Percentiles rank a stretch among this genome's conserved stretches.
These are phyloP conservation scores for Monosporascus ibericus DNA, from an alignment of 2,329 filamentous ascomycete species.

Conservation along the genomic window DNA sequence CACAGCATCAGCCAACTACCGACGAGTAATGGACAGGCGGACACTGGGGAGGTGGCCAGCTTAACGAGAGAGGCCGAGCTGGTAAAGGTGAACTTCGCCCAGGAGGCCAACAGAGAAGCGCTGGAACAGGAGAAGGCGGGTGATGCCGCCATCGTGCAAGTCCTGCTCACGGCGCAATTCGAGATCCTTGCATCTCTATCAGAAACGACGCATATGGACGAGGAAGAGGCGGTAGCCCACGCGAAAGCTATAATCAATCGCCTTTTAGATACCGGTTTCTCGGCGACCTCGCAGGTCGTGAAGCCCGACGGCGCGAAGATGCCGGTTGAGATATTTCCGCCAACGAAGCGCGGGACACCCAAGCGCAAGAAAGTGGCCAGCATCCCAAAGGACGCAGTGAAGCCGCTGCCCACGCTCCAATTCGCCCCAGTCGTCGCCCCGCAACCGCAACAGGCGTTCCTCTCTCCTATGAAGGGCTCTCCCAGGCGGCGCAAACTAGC, in stretches of 20 bases:
- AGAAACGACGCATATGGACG: slow-evolving; percentile 74
- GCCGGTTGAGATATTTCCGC: slow-evolving; percentile 61
- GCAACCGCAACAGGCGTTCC: slow-evolving; percentile 31
- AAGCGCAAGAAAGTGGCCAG: slow-evolving; percentile 58
- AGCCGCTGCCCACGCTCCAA: slow-evolving; percentile 38
- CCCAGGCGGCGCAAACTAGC: slow-evolving; percentile 71
- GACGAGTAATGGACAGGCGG: slow-evolving; percentile 58
- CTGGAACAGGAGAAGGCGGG: slow-evolving; percentile 78
- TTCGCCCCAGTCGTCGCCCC: slow-evolving; percentile 28
- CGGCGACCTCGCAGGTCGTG: slow-evolving; percentile 74
- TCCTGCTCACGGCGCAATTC: slow-evolving; percentile 83
- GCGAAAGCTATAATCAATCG: slow-evolving; percentile 73
- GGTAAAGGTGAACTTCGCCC: slow-evolving; percentile 73
- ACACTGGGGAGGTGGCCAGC: slow-evolving; percentile 62
- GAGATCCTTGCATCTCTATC: slow-evolving; percentile 81
- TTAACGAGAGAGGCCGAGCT: slow-evolving; percentile 79
- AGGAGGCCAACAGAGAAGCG: slow-evolving; percentile 71
- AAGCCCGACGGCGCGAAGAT: slow-evolving; percentile 72
- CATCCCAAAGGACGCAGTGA: slow-evolving; percentile 29
- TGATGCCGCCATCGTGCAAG: slow-evolving; percentile 72
- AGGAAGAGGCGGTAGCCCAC: slow-evolving; percentile 73
- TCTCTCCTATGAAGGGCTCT: slow-evolving; percentile 67
- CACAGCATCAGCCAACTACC: slow-evolving; percentile 76
- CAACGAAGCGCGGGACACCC: slow-evolving; percentile 67
- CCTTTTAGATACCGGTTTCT: slow-evolving; percentile 69